Percentiles rank a stretch among this genome's conserved stretches.
phyloP scores from a whole-genome alignment of 176 grass and related monocot genomes.

The Phragmites australis region DNA sequence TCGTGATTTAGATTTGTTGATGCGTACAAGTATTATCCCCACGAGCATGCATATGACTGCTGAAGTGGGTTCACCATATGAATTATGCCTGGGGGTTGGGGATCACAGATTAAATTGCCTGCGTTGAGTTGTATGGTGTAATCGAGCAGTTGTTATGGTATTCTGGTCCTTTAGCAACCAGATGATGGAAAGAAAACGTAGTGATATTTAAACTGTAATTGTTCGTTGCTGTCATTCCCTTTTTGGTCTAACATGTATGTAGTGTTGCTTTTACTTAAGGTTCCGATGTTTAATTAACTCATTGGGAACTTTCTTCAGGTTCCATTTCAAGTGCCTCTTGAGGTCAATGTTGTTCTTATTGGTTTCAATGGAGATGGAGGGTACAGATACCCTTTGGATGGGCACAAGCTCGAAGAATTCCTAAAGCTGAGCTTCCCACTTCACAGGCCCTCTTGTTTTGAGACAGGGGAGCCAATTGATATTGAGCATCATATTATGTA shows the following conservation, averaged over 20 bases:
- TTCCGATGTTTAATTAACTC: slow-evolving; percentile 23
- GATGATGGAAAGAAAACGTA: background rate
- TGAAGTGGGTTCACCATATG: background rate
- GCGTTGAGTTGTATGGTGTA: background rate
- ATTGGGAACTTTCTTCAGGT: slow-evolving; percentile 59
- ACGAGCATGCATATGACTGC: background rate
- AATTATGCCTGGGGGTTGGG: slow-evolving; percentile 19
- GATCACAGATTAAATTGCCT: background rate
- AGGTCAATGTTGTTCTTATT: slow-evolving; percentile 95
- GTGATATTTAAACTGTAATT: slow-evolving; percentile 13
- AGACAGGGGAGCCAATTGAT: slow-evolving; percentile 97
- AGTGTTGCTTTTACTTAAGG: background rate
- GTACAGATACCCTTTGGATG: slow-evolving; percentile 82
- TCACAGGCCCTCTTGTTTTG: slow-evolving; percentile 91
- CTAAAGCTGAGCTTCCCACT: slow-evolving; percentile 81
- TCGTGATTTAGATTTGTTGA: background rate
- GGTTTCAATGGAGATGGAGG: slow-evolving; percentile 95
- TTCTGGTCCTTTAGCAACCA: background rate
- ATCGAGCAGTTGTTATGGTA: background rate
- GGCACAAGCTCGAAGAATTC: slow-evolving; percentile 81
- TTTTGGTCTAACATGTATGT: background rate
- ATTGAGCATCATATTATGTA: slow-evolving; percentile 97
- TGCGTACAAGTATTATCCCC: background rate
- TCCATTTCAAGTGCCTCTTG: slow-evolving; percentile 97
- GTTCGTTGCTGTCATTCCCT: background rate